Evolutionary conservation across 2,329 filamentous ascomycete genomes (phyloP).

Genomic region (Arachnopeziza araneosa): DNA sequence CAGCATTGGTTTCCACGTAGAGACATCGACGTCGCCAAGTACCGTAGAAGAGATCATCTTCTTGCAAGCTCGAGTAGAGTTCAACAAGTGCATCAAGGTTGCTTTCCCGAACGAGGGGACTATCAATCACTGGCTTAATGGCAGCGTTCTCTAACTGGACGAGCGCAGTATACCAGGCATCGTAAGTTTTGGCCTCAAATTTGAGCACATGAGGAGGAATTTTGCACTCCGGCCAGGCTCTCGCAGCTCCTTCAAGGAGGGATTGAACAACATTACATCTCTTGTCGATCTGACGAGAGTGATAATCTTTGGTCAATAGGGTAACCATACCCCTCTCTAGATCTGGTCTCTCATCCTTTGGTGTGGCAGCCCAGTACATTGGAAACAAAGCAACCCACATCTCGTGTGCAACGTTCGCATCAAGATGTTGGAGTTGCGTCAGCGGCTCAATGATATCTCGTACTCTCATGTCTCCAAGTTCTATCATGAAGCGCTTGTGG

Average conservation of each 20-base stretch:
- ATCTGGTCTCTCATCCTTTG: conserved; percentile 82
- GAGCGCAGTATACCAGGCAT: conserved; percentile 94
- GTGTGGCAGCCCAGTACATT: conserved; percentile 85
- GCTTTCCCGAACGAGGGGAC: conserved; percentile 79
- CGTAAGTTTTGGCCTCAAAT: conserved; percentile 87
- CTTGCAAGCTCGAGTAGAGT: conserved; percentile 81
- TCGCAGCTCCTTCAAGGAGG: conserved; percentile 79
- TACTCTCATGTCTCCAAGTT: conserved; percentile 79
- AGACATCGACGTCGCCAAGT: conserved; percentile 93
- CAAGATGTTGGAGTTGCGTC: conserved; percentile 85
- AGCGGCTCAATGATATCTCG: conserved; percentile 87
- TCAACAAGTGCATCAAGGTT: conserved; percentile 95
- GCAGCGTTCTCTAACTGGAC: conserved; percentile 86
- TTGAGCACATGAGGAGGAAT: conserved; percentile 95
- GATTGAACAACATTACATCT: conserved; percentile 94
- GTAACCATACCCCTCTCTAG: conserved; percentile 88
- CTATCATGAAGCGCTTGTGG: conserved; percentile 77
- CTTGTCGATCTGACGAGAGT: conserved; percentile 88
- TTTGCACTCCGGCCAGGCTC: conserved; percentile 80
- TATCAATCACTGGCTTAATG: conserved; percentile 73
- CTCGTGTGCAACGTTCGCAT: conserved; percentile 74
- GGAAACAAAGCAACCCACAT: conserved; percentile 91
- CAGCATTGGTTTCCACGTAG: conserved; percentile 96
- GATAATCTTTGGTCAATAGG: conserved; percentile 90
- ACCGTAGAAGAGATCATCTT: conserved; percentile 96